phyloP scores from a whole-genome alignment of 371 early-diverging fungal species.

The Mucor circinelloides region DNA sequence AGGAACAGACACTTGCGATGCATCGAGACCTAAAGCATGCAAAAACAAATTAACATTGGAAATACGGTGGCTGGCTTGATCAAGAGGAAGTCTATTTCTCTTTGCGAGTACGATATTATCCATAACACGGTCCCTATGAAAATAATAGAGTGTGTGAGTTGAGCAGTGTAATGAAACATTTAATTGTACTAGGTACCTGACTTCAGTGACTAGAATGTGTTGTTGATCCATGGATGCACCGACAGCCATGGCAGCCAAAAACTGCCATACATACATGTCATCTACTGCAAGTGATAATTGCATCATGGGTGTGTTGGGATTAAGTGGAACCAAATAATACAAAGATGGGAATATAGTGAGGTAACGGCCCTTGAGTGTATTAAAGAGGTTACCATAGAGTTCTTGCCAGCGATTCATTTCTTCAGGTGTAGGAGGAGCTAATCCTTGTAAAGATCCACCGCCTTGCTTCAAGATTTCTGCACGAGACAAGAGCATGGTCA shows the following conservation, averaged over 20 bases:
- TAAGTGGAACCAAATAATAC: constrained; percentile 48
- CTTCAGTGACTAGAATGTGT: constrained; percentile 88
- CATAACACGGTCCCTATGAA: constrained; percentile 77
- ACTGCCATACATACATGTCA: constrained; percentile 97
- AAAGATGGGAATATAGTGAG: constrained; percentile 74
- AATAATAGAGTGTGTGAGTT: neutral
- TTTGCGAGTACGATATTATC: constrained; percentile 77
- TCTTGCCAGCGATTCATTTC: constrained; percentile 75
- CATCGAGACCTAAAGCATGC: constrained; percentile 93
- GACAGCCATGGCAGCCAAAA: constrained; percentile 93
- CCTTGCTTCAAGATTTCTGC: constrained; percentile 89
- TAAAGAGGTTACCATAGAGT: constrained; percentile 79
- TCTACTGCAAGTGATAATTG: constrained; percentile 58
- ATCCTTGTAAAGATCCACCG: constrained; percentile 59
- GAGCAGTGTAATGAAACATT: neutral
- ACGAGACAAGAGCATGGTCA: constrained; percentile 89
- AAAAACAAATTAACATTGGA: constrained; percentile 93
- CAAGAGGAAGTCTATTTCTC: constrained; percentile 57
- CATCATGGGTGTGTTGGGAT: constrained; percentile 47
- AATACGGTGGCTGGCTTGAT: constrained; percentile 69
- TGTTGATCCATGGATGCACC: constrained; percentile 94
- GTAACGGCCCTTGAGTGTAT: constrained; percentile 74
- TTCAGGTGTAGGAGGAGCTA: constrained; percentile 59
- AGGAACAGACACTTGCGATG: constrained; percentile 75
- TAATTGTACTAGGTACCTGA: constrained; percentile 53